These are phyloP conservation scores for Suillus cothurnatus DNA, from an alignment of 768 basidiomycete species.

Conservation along the genomic window DNA sequence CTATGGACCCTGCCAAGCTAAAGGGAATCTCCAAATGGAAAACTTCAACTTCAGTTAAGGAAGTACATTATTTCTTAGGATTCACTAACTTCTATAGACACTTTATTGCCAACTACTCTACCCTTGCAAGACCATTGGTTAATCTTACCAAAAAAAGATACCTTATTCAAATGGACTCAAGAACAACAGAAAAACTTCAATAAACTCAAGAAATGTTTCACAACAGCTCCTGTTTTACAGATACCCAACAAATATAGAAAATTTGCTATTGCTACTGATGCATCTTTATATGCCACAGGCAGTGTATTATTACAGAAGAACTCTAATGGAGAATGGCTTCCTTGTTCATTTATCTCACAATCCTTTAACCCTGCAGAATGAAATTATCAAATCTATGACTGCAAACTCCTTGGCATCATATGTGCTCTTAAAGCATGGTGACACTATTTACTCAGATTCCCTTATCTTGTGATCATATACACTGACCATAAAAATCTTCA, in stretches of 20 bases:
- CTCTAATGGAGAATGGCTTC: not conserved
- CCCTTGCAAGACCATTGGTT: slow-evolving; percentile 24
- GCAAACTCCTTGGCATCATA: slow-evolving; percentile 8
- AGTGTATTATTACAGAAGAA: not conserved
- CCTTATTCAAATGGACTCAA: slow-evolving; percentile 25
- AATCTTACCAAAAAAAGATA: slow-evolving; percentile 29
- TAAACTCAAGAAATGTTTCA: slow-evolving; percentile 28
- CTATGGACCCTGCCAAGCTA: not conserved
- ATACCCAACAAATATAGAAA: slow-evolving; percentile 12
- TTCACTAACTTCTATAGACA: slow-evolving; percentile 34
- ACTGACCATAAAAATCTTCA: slow-evolving; percentile 31
- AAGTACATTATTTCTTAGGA: slow-evolving; percentile 24
- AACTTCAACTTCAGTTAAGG: not conserved
- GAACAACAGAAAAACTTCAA: slow-evolving; percentile 28
- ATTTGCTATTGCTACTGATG: slow-evolving; percentile 8
- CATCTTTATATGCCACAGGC: not conserved
- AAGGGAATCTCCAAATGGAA: not conserved
- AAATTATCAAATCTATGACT: slow-evolving; percentile 52
- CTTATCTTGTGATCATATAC: slow-evolving; percentile 32
- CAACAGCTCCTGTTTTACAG: not conserved
- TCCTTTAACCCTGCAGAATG: slow-evolving; percentile 29
- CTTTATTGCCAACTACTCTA: slow-evolving; percentile 32
- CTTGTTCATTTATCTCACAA: not conserved
- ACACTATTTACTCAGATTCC: slow-evolving; percentile 36
- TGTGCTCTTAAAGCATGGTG: slow-evolving; percentile 13